Base-by-base conservation (phyloP, 345 rosid genomes). In the Salix suchowensis region DNA sequence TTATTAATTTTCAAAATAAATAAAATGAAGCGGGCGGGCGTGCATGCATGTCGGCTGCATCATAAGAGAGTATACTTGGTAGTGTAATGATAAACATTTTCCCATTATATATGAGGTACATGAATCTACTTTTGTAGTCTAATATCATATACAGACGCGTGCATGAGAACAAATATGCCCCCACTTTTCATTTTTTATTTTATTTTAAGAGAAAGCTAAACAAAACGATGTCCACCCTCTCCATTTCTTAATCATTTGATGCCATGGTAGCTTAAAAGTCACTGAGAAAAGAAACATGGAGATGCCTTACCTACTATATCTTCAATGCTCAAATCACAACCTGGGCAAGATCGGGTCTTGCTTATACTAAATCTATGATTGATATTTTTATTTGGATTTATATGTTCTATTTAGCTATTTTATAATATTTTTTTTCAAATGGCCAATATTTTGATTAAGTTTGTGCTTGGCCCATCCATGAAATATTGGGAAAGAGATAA, bases 181-280 rank as follows among this genome's bases (percentile, higher is more conserved):
- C 3, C 62, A 21, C 44, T 39, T 42, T 76, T 34, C 28, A 1
- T 2, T 73, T 39, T 12, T 32, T 4, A 32, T 32, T 68, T 40
- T 11, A 34, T 34, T 19, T 67, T 67, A 26, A 36, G 18, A 68
- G 5, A 76, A 68, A 28, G 72, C 12, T 67, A 44, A 61, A 48
- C 3, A n/a, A 21, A 37, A 37, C 28, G 55, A 65, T 23, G 67
- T 30, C 67, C 80, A 66, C 44, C 30, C n/a, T 21, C 55, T 37
- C 72, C 50, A 52, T 46, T 71, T 26, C 36, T 52, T 3, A 60
- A 70, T 18, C 62, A 61, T 55, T 72, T 65, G 67, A 67, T 77
- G 71, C 71, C 62, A 65, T 52, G 16, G 76, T 39, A 36, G 81
- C 72, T 78, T 55, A 66, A 78, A 77, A 77, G 76, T 65, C 76